These are phyloP conservation scores for Thalassiosira ordinaria DNA, from an alignment of 352 stramenopile genomes.

Conservation along the genomic window DNA sequence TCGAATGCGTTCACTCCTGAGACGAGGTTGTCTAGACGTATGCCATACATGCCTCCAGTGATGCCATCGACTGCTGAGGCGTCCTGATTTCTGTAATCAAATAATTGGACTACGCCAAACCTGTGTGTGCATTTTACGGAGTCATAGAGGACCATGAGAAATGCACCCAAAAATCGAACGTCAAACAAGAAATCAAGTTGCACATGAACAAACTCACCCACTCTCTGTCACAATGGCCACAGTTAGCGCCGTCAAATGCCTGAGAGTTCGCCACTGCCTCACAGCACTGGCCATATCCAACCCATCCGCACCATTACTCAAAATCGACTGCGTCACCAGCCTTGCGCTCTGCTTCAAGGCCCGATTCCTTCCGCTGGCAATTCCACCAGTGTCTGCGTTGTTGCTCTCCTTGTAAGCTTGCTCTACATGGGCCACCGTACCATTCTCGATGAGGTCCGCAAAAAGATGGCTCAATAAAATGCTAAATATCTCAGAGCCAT, in stretches of 20 bases:
- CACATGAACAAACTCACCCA: slow-evolving; percentile 49
- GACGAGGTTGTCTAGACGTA: slow-evolving; percentile 72
- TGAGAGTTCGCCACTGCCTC: slow-evolving; percentile 75
- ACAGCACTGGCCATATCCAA: slow-evolving; percentile 77
- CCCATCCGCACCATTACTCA: slow-evolving; percentile 61
- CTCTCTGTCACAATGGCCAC: slow-evolving; percentile 76
- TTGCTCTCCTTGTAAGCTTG: slow-evolving; percentile 37
- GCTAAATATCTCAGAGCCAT: slow-evolving; percentile 78
- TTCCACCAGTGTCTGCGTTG: slow-evolving; percentile 6
- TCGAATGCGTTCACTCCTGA: slow-evolving; percentile 68
- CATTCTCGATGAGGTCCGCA: slow-evolving; percentile 78
- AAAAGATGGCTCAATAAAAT: slow-evolving; percentile 81
- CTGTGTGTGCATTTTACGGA: too few species aligned
- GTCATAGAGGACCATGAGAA: too few species aligned
- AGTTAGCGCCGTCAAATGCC: slow-evolving; percentile 74
- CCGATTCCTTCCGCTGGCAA: slow-evolving; percentile 39
- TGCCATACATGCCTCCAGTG: slow-evolving; percentile 74
- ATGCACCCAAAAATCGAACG: too few species aligned
- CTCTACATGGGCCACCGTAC: slow-evolving; percentile 62
- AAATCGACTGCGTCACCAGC: slow-evolving; percentile 80
- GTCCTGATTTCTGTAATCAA: slow-evolving; percentile 72
- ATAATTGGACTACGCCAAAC: slow-evolving; percentile 74
- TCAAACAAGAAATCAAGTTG: slow-evolving; percentile 3
- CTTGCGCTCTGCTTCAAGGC: slow-evolving; percentile 79
- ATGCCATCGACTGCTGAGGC: slow-evolving; percentile 68